Percentiles rank a stretch among this genome's conserved stretches.
Conservation (phyloP, 1,139 yeast genomes). For the Yamadazyma conglobata region DNA sequence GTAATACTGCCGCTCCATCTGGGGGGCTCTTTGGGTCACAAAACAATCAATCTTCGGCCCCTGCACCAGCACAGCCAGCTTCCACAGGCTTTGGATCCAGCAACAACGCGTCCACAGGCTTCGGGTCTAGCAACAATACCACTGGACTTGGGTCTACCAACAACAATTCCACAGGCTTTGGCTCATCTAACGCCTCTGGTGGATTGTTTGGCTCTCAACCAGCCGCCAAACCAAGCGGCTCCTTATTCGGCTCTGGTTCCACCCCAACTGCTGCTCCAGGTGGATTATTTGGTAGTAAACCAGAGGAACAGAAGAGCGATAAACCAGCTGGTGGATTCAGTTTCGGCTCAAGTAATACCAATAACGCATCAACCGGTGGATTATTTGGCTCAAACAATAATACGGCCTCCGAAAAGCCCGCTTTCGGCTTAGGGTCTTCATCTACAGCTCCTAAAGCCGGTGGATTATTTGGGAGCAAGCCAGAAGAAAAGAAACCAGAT, state of each 20-base stretch:
- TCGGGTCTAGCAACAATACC: conserved; percentile 1
- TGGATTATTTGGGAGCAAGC: conserved; percentile 19
- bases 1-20: too few relatives aligned
- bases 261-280: conserved; percentile 18
- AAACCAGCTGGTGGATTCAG: conserved; percentile 20
- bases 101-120: too few relatives aligned
- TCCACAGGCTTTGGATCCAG: conserved; percentile 1
- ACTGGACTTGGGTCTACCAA: conserved; percentile 24
- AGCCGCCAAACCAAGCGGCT: conserved; percentile 1
- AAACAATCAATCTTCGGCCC: too few relatives aligned
- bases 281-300: conserved; percentile 13
- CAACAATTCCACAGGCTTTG: conserved; percentile 16
- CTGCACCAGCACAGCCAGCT: too few relatives aligned
- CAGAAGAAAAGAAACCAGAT: conserved; percentile 18
- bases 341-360: conserved; percentile 17
- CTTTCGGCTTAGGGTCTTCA: conserved; percentile 3
- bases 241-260: conserved; percentile 24
- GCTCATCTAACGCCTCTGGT: conserved; percentile 1
- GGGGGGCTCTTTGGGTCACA: conserved; percentile 16
- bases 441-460: conserved; percentile 8
- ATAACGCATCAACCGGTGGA: conserved; percentile 11
- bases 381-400: conserved; percentile 22
- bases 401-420: too few relatives aligned
- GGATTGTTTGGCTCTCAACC: conserved; percentile 17
- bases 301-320: conserved; percentile 22